A percentile compares a stretch with the other conserved stretches of the same genome.
phyloP scores from a whole-genome alignment of 108 stramenopile genomes.

The Pseudonitzschia delicatissima region DNA sequence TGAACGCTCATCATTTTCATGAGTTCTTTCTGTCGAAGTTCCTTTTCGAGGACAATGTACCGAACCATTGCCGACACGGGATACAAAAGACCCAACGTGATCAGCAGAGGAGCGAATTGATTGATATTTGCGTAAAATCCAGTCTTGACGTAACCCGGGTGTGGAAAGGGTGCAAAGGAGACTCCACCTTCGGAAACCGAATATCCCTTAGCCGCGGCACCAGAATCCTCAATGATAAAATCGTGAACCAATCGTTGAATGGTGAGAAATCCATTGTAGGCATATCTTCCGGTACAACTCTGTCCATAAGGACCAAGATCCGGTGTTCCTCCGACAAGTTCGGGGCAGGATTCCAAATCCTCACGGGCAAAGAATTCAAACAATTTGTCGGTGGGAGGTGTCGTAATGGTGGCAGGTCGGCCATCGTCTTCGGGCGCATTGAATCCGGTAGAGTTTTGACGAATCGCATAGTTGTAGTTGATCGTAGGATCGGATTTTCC shows the following conservation, averaged over 20 bases:
- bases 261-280: slow-evolving; percentile 71
- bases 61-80: slow-evolving; percentile 64
- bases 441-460: slow-evolving; percentile 73
- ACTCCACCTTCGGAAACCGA: slow-evolving; percentile 52
- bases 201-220: slow-evolving; percentile 31
- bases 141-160: slow-evolving; percentile 41
- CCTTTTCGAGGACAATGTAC: slow-evolving; percentile 66
- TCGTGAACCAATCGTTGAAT: slow-evolving; percentile 74
- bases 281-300: slow-evolving; percentile 71
- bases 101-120: slow-evolving; percentile 38
- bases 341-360: slow-evolving; percentile 44
- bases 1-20: slow-evolving; percentile 88
- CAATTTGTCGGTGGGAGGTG: slow-evolving; percentile 47
- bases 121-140: slow-evolving; percentile 40
- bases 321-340: slow-evolving; percentile 32
- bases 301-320: slow-evolving; percentile 37
- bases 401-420: slow-evolving; percentile 52
- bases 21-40: slow-evolving; percentile 79
- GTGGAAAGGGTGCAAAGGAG: slow-evolving; percentile 64
- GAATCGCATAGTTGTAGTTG: slow-evolving; percentile 58
- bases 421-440: slow-evolving; percentile 51
- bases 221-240: slow-evolving; percentile 56
- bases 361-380: slow-evolving; percentile 49
- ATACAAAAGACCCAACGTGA: slow-evolving; percentile 61
- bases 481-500: slow-evolving; percentile 30